Evolutionary conservation across 805 yeast genomes (phyloP), one percentile per base, ranked within the genome.

Genomic region (Candida nemodendra): DNA sequence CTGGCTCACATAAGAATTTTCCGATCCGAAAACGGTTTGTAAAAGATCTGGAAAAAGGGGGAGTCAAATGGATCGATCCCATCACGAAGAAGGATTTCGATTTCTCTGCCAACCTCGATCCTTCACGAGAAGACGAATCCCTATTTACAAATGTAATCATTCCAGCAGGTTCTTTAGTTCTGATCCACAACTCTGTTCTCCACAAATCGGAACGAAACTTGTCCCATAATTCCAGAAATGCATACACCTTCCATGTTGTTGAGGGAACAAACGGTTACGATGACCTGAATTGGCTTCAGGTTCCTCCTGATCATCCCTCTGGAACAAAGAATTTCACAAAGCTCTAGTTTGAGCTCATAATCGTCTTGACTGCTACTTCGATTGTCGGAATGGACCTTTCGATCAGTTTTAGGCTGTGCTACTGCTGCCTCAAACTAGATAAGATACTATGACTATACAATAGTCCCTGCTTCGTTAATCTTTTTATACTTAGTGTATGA

Each of bases 221-320:
- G 1, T 76, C 84, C 9, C 47, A 48, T 4, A 68, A 66, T 39
- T 79, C 87, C 8, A 68, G 95, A 45, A 83, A 69, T 53, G 93
- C 89, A 0, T 85, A 84, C 59, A 82, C 93, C 0, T 85, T 85
- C 61, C 95, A 85, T 54, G 72, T 81, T 30, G 81, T 85, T 39
- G 93, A 85, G 36, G 91, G 91, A 2, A 59, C 44, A 2, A 65
- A 74, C 9, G 57, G 70, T 18, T 85, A 83, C 51, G 93, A 84
- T 54, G 62, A 64, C 16, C 58, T 68, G 51, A 84, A 84, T 55
- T 85, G 95, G 93, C 68, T 84, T 24, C 95, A 85, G 53, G 78
- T 84, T 4, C 93, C 93, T 2, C 74, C 81, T 0, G 52, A 73
- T 4, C 44, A 50, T 6, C 62, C 61, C 9, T 28, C 36, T 8